Base-by-base conservation (phyloP, 1,284 basidiomycete species). In the Ganoderma lingzhi region DNA sequence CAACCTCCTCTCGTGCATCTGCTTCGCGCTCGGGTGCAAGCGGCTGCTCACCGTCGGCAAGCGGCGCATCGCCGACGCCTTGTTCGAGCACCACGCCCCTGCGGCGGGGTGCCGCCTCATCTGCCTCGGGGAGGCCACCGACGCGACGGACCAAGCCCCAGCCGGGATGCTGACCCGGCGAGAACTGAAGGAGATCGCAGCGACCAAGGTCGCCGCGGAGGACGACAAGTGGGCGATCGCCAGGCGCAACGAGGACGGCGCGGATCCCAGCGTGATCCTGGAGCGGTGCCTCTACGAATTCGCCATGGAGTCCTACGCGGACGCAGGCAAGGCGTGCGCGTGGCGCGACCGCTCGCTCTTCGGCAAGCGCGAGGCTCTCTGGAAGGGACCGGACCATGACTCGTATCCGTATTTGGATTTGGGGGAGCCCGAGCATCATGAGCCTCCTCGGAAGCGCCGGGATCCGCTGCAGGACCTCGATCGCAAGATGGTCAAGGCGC, bases 61-160 rank as follows among this genome's bases (percentile, higher is more conserved):
- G 35, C 53, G 44, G 30, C 61, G 51, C n/a, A 28, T 73, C 44
- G 53, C 58, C 14, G 17, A 30, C 0, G 9, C 17, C 19, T n/a
- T 67, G 15, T 1, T 17, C 23, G 15, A 28, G 45, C 12, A 14
- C n/a, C 8, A 37, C 37, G 35, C 62, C 10, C 53, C 61, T 39
- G 72, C 71, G 67, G 62, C 63, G 6, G 53, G 65, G 12, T 37
- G 64, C n/a, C 70, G 72, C n/a, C 28, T 76, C 51, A 62, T 73
- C 19, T 75, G 71, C 60, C 35, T 74, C 37, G 72, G 70, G 3
- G 68, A 70, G 6, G 32, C 44, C 35, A 41, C 64, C 28, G 8
- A 56, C 4, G 39, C 23, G 66, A 55, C 67, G 17, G 64, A 68
- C 42, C 67, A 55, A 9, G 70, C 39, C 69, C 74, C 9, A 5